Evolutionary conservation across 2,329 filamentous ascomycete species (phyloP).

Genomic region (Calonectria leucothoes): DNA sequence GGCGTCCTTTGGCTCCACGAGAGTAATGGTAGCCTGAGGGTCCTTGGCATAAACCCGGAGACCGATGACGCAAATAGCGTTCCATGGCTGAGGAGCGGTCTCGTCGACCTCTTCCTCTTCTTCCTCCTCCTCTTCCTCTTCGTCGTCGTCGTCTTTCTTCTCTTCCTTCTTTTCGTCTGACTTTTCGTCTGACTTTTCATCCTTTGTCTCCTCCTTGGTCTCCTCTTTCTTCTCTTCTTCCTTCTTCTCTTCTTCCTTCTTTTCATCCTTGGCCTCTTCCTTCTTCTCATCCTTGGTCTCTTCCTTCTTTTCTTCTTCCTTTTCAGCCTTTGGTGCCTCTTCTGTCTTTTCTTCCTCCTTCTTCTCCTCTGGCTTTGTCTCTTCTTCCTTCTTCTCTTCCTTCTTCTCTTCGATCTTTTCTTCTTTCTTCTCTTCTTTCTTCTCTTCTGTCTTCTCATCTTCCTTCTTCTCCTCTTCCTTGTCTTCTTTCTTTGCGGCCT

Average conservation of each 20-base stretch:
- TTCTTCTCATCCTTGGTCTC: neutral
- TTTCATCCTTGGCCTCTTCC: neutral
- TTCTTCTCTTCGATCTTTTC: slow-evolving; percentile 10
- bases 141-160: neutral
- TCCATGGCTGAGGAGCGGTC: neutral
- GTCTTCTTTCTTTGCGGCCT: slow-evolving; percentile 17
- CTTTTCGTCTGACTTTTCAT: neutral
- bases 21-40: neutral
- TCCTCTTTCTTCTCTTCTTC: neutral
- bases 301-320: neutral
- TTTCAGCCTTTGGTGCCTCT: slow-evolving; percentile 10
- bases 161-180: neutral
- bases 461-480: slow-evolving; percentile 35
- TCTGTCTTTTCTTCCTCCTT: slow-evolving; percentile 20
- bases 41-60: neutral
- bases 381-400: slow-evolving; percentile 12
- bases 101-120: neutral
- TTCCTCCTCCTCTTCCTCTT: neutral
- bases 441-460: slow-evolving; percentile 36
- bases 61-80: neutral
- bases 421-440: slow-evolving; percentile 38
- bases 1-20: neutral
- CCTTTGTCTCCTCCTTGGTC: neutral
- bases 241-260: neutral
- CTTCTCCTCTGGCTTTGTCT: slow-evolving; percentile 26